Conservation (phyloP, 441 rosid genomes). For the Aleurites moluccanus region DNA sequence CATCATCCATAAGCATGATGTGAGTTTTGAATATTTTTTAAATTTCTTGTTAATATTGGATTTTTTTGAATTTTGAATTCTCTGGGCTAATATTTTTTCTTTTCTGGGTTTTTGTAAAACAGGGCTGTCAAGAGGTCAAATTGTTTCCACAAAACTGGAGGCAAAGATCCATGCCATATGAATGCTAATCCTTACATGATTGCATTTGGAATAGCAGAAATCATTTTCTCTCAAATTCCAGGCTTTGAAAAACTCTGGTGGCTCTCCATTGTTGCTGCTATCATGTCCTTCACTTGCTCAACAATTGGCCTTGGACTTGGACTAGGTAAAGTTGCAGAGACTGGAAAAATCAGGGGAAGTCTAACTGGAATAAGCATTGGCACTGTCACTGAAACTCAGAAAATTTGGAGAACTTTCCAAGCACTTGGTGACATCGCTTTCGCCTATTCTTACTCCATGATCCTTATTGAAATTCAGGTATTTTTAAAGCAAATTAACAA, state of each 20-base stretch:
- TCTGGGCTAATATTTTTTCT: neutral
- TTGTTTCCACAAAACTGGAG: conserved; percentile 62
- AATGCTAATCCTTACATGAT: conserved; percentile 78
- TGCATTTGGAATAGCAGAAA: conserved; percentile 63
- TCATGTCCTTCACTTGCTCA: conserved; percentile 91
- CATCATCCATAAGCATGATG: conserved; percentile 88
- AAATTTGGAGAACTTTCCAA: conserved; percentile 81
- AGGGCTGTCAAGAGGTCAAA: conserved; percentile 86
- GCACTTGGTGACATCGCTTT: conserved; percentile 86
- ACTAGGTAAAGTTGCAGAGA: conserved; percentile 60
- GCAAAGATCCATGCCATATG: conserved; percentile 54
- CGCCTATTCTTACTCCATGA: conserved; percentile 75
- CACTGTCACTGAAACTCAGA: conserved; percentile 57
- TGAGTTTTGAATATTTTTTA: conserved; percentile 34
- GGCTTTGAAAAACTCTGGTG: conserved; percentile 84
- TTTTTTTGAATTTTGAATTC: neutral
- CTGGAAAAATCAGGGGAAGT: conserved; percentile 58
- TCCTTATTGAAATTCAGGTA: conserved; percentile 89
- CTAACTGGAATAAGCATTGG: conserved; percentile 70
- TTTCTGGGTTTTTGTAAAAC: conserved; percentile 19
- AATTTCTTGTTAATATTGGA: neutral
- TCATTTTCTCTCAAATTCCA: conserved; percentile 79
- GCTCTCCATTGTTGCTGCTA: conserved; percentile 82
- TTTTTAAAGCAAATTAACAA: neutral
- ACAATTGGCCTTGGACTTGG: conserved; percentile 80